phyloP scores from a whole-genome alignment of 352 stramenopile species.

The Pythium folliculosum region DNA sequence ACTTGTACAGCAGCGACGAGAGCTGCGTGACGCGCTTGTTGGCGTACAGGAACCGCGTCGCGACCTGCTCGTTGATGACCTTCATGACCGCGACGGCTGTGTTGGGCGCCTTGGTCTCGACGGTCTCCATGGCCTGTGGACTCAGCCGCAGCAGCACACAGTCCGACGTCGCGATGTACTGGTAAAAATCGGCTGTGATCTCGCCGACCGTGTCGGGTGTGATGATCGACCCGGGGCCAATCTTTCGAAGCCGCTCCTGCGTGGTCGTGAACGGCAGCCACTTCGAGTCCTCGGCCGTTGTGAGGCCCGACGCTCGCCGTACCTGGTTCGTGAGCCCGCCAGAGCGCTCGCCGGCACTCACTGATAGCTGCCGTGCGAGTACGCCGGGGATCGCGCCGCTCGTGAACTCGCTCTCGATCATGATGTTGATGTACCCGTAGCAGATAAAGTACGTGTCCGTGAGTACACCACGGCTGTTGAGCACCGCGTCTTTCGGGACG shows the following conservation, averaged over 20 bases:
- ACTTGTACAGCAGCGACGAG: conserved; percentile 81
- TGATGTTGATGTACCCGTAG: conserved; percentile 72
- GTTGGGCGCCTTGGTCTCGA: conserved; percentile 59
- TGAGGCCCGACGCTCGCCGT: conserved; percentile 16
- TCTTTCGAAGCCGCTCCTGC: conserved; percentile 69
- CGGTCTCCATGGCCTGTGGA: conserved; percentile 49
- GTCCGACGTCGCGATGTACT: conserved; percentile 66
- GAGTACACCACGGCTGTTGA: conserved; percentile 41
- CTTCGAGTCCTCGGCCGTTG: conserved; percentile 43
- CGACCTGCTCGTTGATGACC: conserved; percentile 62
- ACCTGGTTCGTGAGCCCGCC: background rate
- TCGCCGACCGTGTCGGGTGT: conserved; percentile 46
- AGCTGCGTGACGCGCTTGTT: conserved; percentile 81
- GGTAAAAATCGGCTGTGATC: conserved; percentile 41
- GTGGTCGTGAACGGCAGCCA: conserved; percentile 71
- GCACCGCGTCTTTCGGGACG: conserved; percentile 39
- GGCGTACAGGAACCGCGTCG: conserved; percentile 60
- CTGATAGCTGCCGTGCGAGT: background rate
- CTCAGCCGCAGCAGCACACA: conserved; percentile 70
- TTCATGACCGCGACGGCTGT: conserved; percentile 77
- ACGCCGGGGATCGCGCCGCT: conserved; percentile 59
- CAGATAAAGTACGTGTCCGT: conserved; percentile 80
- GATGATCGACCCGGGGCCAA: conserved; percentile 71
- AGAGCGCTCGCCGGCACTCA: background rate
- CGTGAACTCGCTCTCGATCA: conserved; percentile 68